Evolutionary conservation across 208 protist species (phyloP).

Genomic region (Entamoeba moshkovskii): DNA sequence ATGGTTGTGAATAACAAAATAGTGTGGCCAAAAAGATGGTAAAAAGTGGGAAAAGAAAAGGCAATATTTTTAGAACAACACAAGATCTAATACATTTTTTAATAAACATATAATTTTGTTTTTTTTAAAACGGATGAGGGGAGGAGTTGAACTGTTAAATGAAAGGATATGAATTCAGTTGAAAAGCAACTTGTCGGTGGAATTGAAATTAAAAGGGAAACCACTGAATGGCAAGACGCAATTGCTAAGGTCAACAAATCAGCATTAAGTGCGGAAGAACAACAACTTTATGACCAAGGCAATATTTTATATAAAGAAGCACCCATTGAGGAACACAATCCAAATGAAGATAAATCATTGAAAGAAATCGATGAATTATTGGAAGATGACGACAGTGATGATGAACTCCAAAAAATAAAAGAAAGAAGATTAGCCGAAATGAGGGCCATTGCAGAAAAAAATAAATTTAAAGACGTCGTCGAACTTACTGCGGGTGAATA

Average conservation of each 20-base stretch:
- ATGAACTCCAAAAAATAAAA: background rate
- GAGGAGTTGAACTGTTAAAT: too few relatives aligned
- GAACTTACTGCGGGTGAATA: background rate
- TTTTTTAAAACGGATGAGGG: too few relatives aligned
- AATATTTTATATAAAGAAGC: background rate
- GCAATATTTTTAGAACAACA: too few relatives aligned
- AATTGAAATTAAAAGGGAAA: background rate
- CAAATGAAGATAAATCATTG: background rate
- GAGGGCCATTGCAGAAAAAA: background rate
- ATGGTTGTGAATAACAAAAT: too few relatives aligned
- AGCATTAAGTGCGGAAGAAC: background rate
- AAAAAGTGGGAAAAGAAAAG: too few relatives aligned
- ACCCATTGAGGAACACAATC: background rate
- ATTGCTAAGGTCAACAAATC: background rate
- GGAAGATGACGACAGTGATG: background rate
- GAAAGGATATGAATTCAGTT: background rate
- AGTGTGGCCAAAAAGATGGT: too few relatives aligned
- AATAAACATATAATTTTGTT: too few relatives aligned
- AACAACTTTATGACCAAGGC: background rate
- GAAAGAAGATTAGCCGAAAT: background rate
- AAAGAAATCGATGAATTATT: background rate
- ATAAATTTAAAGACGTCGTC: background rate
- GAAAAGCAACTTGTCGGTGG: background rate
- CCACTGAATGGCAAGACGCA: background rate
- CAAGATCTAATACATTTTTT: too few relatives aligned